Evolutionary conservation across 2,329 filamentous ascomycete genomes (phyloP), one percentile per base, ranked within the genome.

Genomic region (Pseudogymnoascus sp.): DNA sequence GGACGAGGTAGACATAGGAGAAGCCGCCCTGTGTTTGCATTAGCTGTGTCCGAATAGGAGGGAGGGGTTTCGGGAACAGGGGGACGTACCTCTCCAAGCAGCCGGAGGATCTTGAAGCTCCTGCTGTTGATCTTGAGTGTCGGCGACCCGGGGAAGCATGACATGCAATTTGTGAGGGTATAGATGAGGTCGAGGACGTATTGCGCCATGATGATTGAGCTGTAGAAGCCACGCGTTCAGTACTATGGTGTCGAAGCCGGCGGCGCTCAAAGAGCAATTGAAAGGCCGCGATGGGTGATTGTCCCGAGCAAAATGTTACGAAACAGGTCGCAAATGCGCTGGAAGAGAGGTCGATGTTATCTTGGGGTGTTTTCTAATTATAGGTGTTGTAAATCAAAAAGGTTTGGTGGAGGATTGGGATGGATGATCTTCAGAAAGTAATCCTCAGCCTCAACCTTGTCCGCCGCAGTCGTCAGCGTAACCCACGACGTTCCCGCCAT

Each of bases 1-100:
- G 90, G 64, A 99, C 95, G 64, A 99, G 90, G 78, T 99, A 99
- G 70, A 99, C 95, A 77, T 97, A 99, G 67, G 92, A 96, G 81
- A 99, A 99, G 72, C 95, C 95, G 74, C 95, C 95, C 89, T 93
- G 63, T 43, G 63, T 69, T 38, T 68, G 68, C 59, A 62, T 41
- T 11, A 60, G 31, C 25, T 49, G 37, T 60, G 28, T 45, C 49
- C 31, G 18, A 37, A 31, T 38, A 41, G 40, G 12, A 52, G 35
- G 12, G 40, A 49, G 35, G 12, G 40, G n/a, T 52, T 43, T 35
- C 33, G 31, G 35, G 38, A 49, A 52, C n/a, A 9, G 25, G 59
- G 31, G 25, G 62, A 62, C 80, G 69, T 79, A 92, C 90, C 83
- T 99, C 95, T 75, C 95, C 95, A 3, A 99, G 83, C 60, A 99